Conservation (phyloP, 768 basidiomycete species). For the Pulveroboletus sp. region DNA sequence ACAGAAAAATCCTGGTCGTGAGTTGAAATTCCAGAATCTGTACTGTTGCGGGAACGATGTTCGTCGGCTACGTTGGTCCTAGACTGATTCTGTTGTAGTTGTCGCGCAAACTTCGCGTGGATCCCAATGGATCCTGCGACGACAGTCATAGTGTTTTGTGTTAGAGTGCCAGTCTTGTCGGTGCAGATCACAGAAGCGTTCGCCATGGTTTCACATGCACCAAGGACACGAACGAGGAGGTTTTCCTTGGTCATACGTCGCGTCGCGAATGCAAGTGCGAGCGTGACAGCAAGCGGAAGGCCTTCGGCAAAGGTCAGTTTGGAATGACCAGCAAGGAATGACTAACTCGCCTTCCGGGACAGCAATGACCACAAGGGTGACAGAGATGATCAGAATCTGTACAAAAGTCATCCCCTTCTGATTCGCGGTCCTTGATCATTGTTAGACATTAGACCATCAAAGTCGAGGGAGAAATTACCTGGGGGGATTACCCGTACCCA, state of each 20-base stretch:
- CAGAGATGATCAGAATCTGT: conserved; percentile 90
- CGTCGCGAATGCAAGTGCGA: conserved; percentile 95
- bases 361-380: conserved; percentile 86
- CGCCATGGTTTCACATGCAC: conserved; percentile 98
- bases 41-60: conserved; percentile 28
- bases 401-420: conserved; percentile 89
- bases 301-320: conserved; percentile 40
- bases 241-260: conserved; percentile 98
- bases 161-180: conserved; percentile 96
- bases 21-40: conserved; percentile 33
- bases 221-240: conserved; percentile 89
- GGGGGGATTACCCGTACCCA: conserved; percentile 55
- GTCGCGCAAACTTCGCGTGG: conserved; percentile 88
- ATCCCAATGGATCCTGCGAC: conserved; percentile 95
- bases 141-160: conserved; percentile 92
- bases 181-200: conserved; percentile 95
- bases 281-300: conserved; percentile 90
- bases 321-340: not conserved
- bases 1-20: conserved; percentile 78
- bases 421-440: conserved; percentile 51
- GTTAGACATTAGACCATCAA: conserved; percentile 4
- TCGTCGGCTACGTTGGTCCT: conserved; percentile 70
- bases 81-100: conserved; percentile 63
- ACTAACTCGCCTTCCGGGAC: conserved; percentile 67
- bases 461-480: conserved; percentile 38